Evolutionary conservation across 1,284 basidiomycete species (phyloP), one percentile per base, ranked within the genome.

Genomic region (Cryptococcus jaspeensis): DNA sequence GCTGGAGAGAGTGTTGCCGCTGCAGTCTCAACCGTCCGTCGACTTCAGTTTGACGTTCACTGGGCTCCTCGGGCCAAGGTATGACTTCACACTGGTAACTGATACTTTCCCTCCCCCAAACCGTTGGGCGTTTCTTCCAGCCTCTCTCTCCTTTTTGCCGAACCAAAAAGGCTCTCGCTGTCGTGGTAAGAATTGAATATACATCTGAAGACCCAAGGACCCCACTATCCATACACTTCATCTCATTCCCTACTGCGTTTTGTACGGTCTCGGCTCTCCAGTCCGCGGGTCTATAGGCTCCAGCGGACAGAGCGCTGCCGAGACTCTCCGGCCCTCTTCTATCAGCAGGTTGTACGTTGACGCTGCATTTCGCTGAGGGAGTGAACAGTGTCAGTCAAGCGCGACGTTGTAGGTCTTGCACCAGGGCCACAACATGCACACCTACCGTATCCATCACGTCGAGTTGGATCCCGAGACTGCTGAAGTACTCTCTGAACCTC

Each of bases 401-500:
- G 50, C 20, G 20, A 12, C 18, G 23, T 23, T 20, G 47, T 42
- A 25, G 32, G 32, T 5, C 28, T 16, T 18, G 13, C 7, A 12
- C 18, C 20, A 38, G 7, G 50, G 32, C 42, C 13, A 23, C 13
- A 25, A 32, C 9, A 32, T 3, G 39, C n/a, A 18, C n/a, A 56
- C 53, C 52, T 69, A 94, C 94, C 47, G 92, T 92, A 72, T 93
- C 90, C 87, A 95, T 92, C n/a, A 92, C 82, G 65, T 98, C 95
- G 46, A 94, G 78, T 69, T 93, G 91, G 59, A 97, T 90, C 6
- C 94, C 94, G 39, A 92, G 74, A 40, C 83, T 79, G 59, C 83
- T 88, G 45, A 97, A 70, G 73, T 92, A 85, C 42, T 84, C 80
- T 18, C 86, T 81, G 22, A 97, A 75, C 25, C 77, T 77, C 5